Percentiles rank a stretch among this genome's conserved stretches.
Conservation (phyloP, 2,329 filamentous ascomycete genomes). For the Dichotomopilus funicola region DNA sequence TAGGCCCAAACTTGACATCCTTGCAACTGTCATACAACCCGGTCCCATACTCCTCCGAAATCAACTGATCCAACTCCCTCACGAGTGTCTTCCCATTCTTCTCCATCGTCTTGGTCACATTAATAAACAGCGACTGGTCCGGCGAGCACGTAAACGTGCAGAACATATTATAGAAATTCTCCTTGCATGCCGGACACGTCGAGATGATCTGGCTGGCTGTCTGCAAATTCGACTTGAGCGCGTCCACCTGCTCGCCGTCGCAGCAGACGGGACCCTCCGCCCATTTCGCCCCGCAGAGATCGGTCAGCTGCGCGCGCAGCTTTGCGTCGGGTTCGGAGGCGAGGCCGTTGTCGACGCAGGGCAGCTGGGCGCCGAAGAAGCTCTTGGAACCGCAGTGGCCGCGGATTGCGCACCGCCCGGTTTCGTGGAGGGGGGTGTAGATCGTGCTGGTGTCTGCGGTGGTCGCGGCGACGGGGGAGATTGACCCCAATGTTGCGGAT, state of each 20-base stretch:
- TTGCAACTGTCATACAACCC: slow-evolving; percentile 97
- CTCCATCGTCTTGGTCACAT: slow-evolving; percentile 68
- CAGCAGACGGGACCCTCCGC: slow-evolving; percentile 79
- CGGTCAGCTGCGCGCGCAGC: slow-evolving; percentile 70
- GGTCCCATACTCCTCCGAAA: slow-evolving; percentile 74
- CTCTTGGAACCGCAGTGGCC: slow-evolving; percentile 87
- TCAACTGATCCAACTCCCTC: slow-evolving; percentile 82
- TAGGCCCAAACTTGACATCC: slow-evolving; percentile 95
- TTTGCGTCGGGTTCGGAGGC: slow-evolving; percentile 67
- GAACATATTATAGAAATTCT: slow-evolving; percentile 98
- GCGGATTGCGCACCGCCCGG: slow-evolving; percentile 82
- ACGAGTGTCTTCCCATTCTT: slow-evolving; percentile 60
- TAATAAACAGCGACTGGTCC: slow-evolving; percentile 91
- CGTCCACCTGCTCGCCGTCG: slow-evolving; percentile 70
- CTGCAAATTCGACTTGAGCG: slow-evolving; percentile 76
- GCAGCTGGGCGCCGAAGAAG: slow-evolving; percentile 82
- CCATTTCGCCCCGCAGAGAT: slow-evolving; percentile 86
- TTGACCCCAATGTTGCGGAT: slow-evolving; percentile 23
- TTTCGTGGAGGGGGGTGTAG: slow-evolving; percentile 64
- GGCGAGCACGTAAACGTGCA: slow-evolving; percentile 98
- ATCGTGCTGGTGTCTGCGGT: slow-evolving; percentile 1
- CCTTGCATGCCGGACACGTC: slow-evolving; percentile 91
- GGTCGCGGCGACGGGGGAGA: slow-evolving; percentile 13
- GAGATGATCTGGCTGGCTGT: slow-evolving; percentile 85
- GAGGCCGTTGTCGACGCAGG: slow-evolving; percentile 84